Conservation (phyloP, 169 alveolate species). For the Perkinsus olseni region DNA sequence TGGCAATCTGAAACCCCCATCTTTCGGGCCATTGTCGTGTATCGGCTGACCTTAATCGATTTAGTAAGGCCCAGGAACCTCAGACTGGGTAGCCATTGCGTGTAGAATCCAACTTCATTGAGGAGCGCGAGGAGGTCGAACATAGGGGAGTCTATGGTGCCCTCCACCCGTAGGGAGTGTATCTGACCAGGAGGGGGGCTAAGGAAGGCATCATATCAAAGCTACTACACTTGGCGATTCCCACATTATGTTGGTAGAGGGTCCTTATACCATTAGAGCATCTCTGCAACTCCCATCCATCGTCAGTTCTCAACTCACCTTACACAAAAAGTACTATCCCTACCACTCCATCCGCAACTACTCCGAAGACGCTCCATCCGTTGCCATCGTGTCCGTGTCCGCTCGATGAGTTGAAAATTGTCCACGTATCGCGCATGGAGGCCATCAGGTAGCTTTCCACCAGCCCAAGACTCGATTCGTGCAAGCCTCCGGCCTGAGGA, state of each 20-base stretch:
- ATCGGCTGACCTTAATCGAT: not conserved
- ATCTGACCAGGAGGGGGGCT: not conserved
- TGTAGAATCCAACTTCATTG: not conserved
- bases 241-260: not conserved
- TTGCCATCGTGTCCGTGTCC: too few species aligned
- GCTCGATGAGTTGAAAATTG: too few species aligned
- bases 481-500: too few species aligned
- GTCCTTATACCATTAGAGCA: not conserved
- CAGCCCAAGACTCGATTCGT: too few species aligned
- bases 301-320: not conserved
- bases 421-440: too few species aligned
- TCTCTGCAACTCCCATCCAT: not conserved
- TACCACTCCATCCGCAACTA: too few species aligned
- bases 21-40: not conserved
- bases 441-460: too few species aligned
- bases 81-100: not conserved
- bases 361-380: too few species aligned
- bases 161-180: not conserved
- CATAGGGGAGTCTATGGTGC: not conserved
- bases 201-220: not conserved
- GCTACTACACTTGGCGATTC: not conserved
- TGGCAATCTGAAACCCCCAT: not conserved
- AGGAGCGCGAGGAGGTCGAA: not conserved
- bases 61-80: not conserved
- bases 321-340: too few species aligned